Evolutionary conservation across 2,329 filamentous ascomycete species (phyloP), one percentile per base, ranked within the genome.

Genomic region (Fusarium nisikadoi): DNA sequence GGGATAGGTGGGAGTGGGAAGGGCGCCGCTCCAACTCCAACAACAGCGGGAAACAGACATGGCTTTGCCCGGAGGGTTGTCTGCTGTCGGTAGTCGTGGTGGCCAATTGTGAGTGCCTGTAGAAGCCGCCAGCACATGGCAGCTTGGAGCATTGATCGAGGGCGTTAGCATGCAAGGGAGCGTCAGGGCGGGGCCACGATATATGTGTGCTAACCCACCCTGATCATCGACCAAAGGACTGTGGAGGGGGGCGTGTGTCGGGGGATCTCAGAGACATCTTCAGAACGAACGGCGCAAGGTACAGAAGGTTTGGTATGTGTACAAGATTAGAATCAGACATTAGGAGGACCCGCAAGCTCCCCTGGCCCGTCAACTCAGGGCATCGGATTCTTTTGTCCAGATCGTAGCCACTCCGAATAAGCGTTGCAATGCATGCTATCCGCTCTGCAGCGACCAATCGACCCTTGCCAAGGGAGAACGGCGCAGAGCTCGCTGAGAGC

Each of bases 291-390:
- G 49, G 73, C 57, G 66, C 68, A 65, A 76, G 83, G 83, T 50
- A 66, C 63, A n/a, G 45, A 66, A 46, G 47, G 58, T 61, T 56
- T 57, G 63, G 63, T 78, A 85, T 84, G 83, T 77, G 72, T 75
- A 77, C 71, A 77, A 84, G 77, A 84, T 84, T 83, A 80, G 72
- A 72, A 79, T 80, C 76, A 82, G 79, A 81, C 80, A 83, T 72
- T 57, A 71, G 69, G 68, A 73, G 61, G 69, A 75, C 76, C 71
- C 50, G 58, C 55, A 58, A 57, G 55, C 75, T 77, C 71, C 68
- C 65, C 69, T 72, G 64, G 41, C 54, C 41, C 39, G 54, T 35
- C 33, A 56, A 49, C 39, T 73, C 68, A 75, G 66, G 71, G 63
- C 66, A 46, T 55, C 75, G 74, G 67, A 78, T 79, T 79, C 75